Evolutionary conservation across 805 yeast genomes (phyloP).

Genomic region (Saturnispora kantuleensis): DNA sequence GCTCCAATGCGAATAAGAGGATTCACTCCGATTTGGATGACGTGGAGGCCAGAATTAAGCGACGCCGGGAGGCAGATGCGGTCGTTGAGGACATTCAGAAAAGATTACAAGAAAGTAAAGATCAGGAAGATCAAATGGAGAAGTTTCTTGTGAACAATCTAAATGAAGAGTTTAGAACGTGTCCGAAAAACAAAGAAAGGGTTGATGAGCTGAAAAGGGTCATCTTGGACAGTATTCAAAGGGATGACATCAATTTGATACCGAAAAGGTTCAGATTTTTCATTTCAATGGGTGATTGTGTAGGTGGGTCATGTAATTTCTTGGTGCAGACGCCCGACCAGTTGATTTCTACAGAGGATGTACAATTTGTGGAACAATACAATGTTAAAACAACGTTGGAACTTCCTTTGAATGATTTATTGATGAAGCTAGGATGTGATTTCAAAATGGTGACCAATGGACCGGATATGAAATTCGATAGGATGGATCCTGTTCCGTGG

Average conservation of each 20-base stretch:
- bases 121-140: background rate
- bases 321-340: too few relatives aligned
- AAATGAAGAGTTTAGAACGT: background rate
- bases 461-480: background rate
- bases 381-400: too few relatives aligned
- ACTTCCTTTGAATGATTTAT: background rate
- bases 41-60: background rate
- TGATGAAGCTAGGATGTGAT: background rate
- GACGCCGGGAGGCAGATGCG: background rate
- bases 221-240: conserved; percentile 1
- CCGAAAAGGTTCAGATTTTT: conserved; percentile 2
- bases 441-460: background rate
- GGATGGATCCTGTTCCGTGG: background rate
- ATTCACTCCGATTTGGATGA: background rate
- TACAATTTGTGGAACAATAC: background rate
- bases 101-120: background rate
- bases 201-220: background rate
- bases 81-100: background rate
- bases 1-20: background rate
- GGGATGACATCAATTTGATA: background rate
- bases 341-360: background rate
- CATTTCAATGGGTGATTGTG: background rate
- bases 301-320: background rate
- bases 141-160: background rate
- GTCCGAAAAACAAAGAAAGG: background rate